Percentiles rank a stretch among this genome's conserved stretches.
Evolutionary conservation across 1,284 basidiomycete species (phyloP).

Genomic region (Ustilago trichophora): DNA sequence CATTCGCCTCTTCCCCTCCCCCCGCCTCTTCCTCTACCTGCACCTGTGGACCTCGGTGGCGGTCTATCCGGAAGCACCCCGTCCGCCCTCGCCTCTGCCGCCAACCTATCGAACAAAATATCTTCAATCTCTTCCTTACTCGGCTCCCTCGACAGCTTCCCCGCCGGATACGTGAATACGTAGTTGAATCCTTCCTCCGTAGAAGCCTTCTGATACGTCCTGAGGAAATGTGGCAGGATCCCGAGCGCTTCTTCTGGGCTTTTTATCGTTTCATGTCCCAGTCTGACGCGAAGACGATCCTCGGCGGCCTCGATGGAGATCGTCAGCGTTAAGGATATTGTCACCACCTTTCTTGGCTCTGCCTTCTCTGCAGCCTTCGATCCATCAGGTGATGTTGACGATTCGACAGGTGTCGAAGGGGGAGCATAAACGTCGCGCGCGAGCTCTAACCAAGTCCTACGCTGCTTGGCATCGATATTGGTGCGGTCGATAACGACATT

Average conservation of each 20-base stretch:
- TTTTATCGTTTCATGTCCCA: constrained; percentile 44
- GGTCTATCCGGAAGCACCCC: constrained; percentile 27
- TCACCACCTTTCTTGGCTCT: constrained; percentile 12
- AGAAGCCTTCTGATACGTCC: constrained; percentile 31
- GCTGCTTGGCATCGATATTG: constrained; percentile 46
- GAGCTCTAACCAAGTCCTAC: constrained; percentile 42
- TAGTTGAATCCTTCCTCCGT: constrained; percentile 33
- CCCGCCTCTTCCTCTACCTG: constrained; percentile 10
- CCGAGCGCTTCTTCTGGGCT: constrained; percentile 22
- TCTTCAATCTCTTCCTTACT: constrained; percentile 12
- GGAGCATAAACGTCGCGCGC: constrained; percentile 7
- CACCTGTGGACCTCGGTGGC: constrained; percentile 13
- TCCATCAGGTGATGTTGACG: too few species aligned
- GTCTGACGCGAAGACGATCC: constrained; percentile 12
- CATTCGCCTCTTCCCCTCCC: constrained; percentile 9
- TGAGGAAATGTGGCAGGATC: constrained; percentile 32
- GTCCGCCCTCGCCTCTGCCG: constrained; percentile 2
- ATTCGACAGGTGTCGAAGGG: background rate
- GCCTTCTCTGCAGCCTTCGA: too few species aligned
- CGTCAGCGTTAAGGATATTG: constrained; percentile 33
- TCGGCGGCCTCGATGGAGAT: constrained; percentile 28
- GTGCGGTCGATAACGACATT: constrained; percentile 46
- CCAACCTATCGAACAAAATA: constrained; percentile 20
- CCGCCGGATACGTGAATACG: constrained; percentile 25
- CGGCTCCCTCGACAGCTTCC: constrained; percentile 18